These are phyloP conservation scores for Naganishia randhawae DNA, from an alignment of 768 basidiomycete genomes.

Conservation along the genomic window DNA sequence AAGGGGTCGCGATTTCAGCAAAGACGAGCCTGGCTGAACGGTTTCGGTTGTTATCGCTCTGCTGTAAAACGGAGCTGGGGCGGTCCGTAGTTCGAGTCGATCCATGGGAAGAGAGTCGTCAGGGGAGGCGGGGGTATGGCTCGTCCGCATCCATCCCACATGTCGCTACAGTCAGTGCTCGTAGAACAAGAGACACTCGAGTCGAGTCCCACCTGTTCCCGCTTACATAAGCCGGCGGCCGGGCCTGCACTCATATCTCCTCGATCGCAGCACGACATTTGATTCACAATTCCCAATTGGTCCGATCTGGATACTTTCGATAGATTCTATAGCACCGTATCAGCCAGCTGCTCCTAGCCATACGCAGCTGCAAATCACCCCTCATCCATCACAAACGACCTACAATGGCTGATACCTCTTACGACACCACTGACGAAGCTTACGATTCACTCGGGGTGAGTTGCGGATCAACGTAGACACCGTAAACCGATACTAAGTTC, in stretches of 20 bases:
- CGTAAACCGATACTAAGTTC: not conserved
- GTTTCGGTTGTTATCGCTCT: not conserved
- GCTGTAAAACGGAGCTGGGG: slow-evolving; percentile 4
- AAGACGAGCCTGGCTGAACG: not conserved
- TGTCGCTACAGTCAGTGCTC: too few relatives aligned
- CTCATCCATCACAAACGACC: not conserved
- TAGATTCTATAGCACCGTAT: not conserved
- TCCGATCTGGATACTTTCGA: not conserved
- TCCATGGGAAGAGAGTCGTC: not conserved
- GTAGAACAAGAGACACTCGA: not conserved
- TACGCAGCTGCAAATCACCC: too few relatives aligned
- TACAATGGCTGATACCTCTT: not conserved
- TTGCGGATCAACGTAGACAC: not conserved
- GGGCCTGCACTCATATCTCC: not conserved
- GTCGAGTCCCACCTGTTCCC: not conserved
- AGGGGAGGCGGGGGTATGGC: too few relatives aligned
- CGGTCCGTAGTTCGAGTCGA: slow-evolving; percentile 11
- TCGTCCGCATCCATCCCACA: too few relatives aligned
- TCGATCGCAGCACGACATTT: slow-evolving; percentile 12
- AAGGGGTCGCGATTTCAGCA: slow-evolving; percentile 10
- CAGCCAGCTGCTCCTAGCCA: too few relatives aligned
- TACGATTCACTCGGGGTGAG: slow-evolving; percentile 27
- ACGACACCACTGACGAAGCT: not conserved
- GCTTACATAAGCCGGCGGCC: not conserved
- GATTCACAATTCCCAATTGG: not conserved